Evolutionary conservation across 2,329 filamentous ascomycete species (phyloP), one percentile per base, ranked within the genome.

Genomic region (Didymella keratinophila): DNA sequence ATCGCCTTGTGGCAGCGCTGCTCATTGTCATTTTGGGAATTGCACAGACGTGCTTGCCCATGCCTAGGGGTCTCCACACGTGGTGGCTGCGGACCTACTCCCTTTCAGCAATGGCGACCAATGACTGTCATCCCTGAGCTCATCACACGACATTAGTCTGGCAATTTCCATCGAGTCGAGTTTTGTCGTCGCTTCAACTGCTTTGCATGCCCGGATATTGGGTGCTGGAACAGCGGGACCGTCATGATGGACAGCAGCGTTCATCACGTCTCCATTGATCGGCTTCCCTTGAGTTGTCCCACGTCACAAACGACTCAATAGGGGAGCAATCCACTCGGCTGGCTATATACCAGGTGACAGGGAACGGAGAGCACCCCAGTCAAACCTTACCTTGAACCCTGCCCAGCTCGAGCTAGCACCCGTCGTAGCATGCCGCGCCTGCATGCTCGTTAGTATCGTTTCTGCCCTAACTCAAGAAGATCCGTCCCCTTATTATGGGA

Each of bases 71-170:
- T 32, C 46, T 63, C 58, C 51, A 59, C 66, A 68, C 63, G 63
- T 69, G 64, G 66, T 65, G 63, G 65, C 60, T 58, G 58, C 52
- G 52, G 39, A 46, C 42, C 43, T 55, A 34, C 41, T 60, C 41
- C 57, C 54, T 54, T 50, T 21, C 25, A 36, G 11, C 8, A 27
- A 36, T 20, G 30, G 37, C 51, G 28, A 25, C 49, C 45, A 50
- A 39, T 46, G 58, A 34, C 23, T 36, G 32, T 50, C 32, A 37
- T 28, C 59, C 59, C 56, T 54, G 57, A 56, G 60, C 46, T 47
- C 49, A 56, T 61, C 63, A 60, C 60, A 61, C 53, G 58, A 67
- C 59, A 60, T 47, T 61, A 47, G 52, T 39, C 49, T 32, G 25
- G 27, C 30, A 18, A 12, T 44, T 56, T 34, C 39, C 43, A 43